Conservation (phyloP, 768 basidiomycete species). For the Favolaschia claudopus region DNA sequence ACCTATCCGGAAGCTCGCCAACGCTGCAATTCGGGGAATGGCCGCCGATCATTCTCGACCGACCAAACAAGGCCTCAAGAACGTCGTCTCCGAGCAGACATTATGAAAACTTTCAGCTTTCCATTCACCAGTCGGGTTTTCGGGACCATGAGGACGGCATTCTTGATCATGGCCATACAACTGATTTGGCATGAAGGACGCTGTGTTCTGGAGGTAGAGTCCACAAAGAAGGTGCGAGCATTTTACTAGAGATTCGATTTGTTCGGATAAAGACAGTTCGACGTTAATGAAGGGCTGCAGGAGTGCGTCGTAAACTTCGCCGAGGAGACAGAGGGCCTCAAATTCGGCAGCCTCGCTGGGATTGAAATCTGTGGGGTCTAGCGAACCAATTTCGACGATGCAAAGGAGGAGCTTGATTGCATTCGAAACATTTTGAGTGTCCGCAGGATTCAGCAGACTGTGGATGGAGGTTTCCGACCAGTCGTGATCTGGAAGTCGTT, state of each 20-base stretch:
- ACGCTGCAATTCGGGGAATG: no score
- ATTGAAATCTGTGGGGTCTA: neutral
- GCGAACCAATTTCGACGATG: neutral
- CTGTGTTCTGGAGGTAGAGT: neutral
- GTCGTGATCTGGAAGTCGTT: neutral
- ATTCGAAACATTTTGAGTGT: neutral
- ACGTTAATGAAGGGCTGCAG: neutral
- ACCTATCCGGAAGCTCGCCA: neutral
- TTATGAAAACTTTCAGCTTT: neutral
- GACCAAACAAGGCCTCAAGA: no score
- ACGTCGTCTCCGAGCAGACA: no score
- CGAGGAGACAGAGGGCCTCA: no score
- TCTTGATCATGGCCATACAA: neutral
- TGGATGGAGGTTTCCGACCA: neutral
- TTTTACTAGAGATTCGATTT: neutral
- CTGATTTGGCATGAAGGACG: neutral
- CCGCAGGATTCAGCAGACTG: neutral
- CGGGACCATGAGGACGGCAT: neutral
- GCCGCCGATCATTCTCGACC: no score
- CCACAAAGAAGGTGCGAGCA: constrained; percentile 2
- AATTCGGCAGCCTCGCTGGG: no score
- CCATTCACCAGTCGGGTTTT: neutral
- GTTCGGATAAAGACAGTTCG: neutral
- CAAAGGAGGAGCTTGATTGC: neutral
- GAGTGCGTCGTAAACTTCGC: no score